Base-by-base conservation (phyloP, 2,329 filamentous ascomycete genomes). In the Sarocladiaceae sp. region DNA sequence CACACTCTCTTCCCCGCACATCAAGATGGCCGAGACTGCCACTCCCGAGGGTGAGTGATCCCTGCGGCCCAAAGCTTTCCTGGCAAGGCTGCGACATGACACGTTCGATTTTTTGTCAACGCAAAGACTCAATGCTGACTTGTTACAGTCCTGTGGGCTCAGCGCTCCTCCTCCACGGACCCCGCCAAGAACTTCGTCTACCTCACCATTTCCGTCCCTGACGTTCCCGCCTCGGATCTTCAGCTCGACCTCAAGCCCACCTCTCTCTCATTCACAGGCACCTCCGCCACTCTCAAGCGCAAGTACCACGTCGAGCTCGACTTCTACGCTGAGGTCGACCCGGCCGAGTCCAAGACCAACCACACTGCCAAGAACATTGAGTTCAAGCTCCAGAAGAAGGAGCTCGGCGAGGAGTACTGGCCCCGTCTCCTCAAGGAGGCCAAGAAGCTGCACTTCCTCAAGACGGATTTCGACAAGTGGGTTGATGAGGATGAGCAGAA, bases 401-500 rank as follows among this genome's bases (percentile, higher is more conserved):
- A 95, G 62, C 77, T 93, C 53, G 87, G 89, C 69, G 81, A 88
- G 60, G 88, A 93, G 69, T 97, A 84, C 80, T 98, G 93, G 93
- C 90, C 90, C 51, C 82, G 93, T 52, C 78, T 98, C 59, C 77
- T 96, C 64, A 96, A 96, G 82, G 87, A 91, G 49, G 67, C 73
- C 55, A 84, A 88, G 77, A 95, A 88, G 75, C 72, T 87, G 45
- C 93, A 97, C 72, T 98, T 89, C 80, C 70, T 98, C 60, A 95
- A 95, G 83, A 97, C 93, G 53, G 85, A 98, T 72, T 98, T 98
- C 58, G 90, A 96, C 74, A 96, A 95, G 85, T 96, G 90, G 90
- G 87, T 95, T 59, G 90, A 96, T 56, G 88, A 96, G 80, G 90
- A 98, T 63, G 93, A 98, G 79, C 93, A 98, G 74, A 85, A 97